Base-by-base conservation (phyloP, 2,329 filamentous ascomycete species). In the Cadophora malorum region DNA sequence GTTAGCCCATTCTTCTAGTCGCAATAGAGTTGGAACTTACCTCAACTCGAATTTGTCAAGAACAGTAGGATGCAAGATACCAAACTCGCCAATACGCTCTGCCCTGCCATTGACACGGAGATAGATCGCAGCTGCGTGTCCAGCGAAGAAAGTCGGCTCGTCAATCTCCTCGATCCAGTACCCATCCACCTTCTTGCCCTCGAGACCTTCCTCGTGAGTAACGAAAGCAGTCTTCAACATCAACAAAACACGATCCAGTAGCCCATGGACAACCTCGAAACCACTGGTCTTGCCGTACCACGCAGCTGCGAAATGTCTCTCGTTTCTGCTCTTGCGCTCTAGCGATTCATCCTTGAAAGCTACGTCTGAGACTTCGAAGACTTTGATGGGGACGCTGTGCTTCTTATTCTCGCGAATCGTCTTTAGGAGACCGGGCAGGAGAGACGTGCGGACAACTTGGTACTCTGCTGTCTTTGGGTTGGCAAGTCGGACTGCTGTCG, bases 101-200 rank as follows among this genome's bases (percentile, higher is more conserved):
- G 91, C 86, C 83, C 94, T 91, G 68, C 91, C 93, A 45, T 82
- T 87, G 35, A 95, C 81, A 64, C 91, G 88, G 69, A 97, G 83
- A 79, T 91, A 91, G 70, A 99, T 90, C 59, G 92, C 90, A 10
- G 96, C 96, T 19, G 93, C 91, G 78, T 97, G 93, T 52, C 95
- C 96, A 50, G 88, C 84, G 82, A 99, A 95, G 85, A 97, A 99
- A 52, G 94, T 97, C 1, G 91, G 85, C 77, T 97, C 93, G 74
- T 97, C 88, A 69, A 97, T 88, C 81, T 97, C 93, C 81, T 97
- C 90, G 74, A 98, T 96, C 91, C 93, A 98, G 83, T 99, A 99
- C 23, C 90, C 90, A 74, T 93, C 83, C 64, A 85, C 72, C 67
- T 80, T 82, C 78, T 85, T 83, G 61, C 80, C 74, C 41, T 77